Conservation (phyloP, 164 flowering plant species). For the Tetrastigma voinierianum region DNA sequence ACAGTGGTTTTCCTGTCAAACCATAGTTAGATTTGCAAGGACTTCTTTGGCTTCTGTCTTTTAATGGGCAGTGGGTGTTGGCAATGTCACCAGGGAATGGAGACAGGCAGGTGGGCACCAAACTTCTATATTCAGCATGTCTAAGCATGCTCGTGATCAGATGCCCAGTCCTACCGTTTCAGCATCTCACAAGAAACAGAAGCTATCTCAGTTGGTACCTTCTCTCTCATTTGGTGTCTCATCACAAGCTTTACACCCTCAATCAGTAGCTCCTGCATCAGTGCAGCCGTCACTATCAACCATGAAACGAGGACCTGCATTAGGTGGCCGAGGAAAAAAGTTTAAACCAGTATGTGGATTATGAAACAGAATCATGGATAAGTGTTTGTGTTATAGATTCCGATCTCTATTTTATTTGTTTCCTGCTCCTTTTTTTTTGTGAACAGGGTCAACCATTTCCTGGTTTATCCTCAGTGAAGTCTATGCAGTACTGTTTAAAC, state of each 20-base stretch:
- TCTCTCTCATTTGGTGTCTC: slow-evolving; percentile 41
- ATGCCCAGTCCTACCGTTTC: slow-evolving; percentile 73
- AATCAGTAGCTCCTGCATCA: slow-evolving; percentile 29
- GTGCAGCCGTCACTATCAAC: slow-evolving; percentile 47
- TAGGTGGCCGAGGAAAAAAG: slow-evolving; percentile 42
- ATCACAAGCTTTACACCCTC: slow-evolving; percentile 40
- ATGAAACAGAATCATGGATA: neutral
- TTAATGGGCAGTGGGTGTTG: slow-evolving; percentile 8
- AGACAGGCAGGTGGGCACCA: slow-evolving; percentile 66
- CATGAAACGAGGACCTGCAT: slow-evolving; percentile 30
- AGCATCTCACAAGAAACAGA: slow-evolving; percentile 83
- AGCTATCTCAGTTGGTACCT: slow-evolving; percentile 50
- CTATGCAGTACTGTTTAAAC: slow-evolving; percentile 27
- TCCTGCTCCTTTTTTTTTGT: neutral
- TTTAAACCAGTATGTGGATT: slow-evolving; percentile 49
- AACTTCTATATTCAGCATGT: slow-evolving; percentile 36
- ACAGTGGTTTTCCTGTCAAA: neutral
- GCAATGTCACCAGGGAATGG: slow-evolving; percentile 70
- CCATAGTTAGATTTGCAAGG: neutral
- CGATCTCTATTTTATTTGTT: neutral
- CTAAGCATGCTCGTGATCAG: slow-evolving; percentile 61
- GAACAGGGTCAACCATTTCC: slow-evolving; percentile 12
- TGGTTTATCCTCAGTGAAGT: slow-evolving; percentile 20
- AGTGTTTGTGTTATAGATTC: too few relatives aligned
- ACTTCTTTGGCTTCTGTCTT: slow-evolving; percentile 6